Evolutionary conservation across 768 basidiomycete genomes (phyloP), one percentile per base, ranked within the genome.

Genomic region (Lactifluus hygrophoroides): DNA sequence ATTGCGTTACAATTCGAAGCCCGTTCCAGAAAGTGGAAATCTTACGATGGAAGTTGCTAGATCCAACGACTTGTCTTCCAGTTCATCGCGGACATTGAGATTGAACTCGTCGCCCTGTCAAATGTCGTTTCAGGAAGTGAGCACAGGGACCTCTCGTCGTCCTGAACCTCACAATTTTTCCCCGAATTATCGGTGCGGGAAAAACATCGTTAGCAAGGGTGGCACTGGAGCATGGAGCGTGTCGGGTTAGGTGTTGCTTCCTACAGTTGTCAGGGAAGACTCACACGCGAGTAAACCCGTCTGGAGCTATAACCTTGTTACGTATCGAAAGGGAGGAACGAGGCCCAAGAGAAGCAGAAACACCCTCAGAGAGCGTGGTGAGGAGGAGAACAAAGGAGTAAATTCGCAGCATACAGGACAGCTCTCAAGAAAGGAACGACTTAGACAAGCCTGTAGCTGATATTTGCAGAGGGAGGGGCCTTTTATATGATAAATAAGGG

Each of bases 231-330:
- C 13, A 49, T 49, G 25, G 25, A 27, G 13, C 14, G 7, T 7
- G n/a, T 4, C 13, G 35, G 6, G 16, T 23, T 23, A 27, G 35
- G 17, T 38, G 21, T 38, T n/a, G 23, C 17, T 19, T 17, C 25
- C 6, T 0, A 13, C 25, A 25, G 35, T 5, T 21, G 47, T 13
- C 5, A 32, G 11, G 16, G 11, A 6, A 14, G n/a, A 45, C 51
- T 28, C 5, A 60, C 59, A 54, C 11, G 38, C 69, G 67, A 21
- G 34, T 23, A 38, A 53, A 66, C 0, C 69, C 69, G 47, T 69
- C 69, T 2, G 66, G 69, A 3, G 60, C 47, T 51, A 68, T 45
- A 11, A 43, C 42, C n/a, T 35, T 28, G 42, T 59, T 59, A 38
- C 35, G 30, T 23, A 59, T 55, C 3, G 16, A 14, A 19, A 59